Evolutionary conservation across 768 basidiomycete species (phyloP).

Genomic region (Lentinula detonsa): DNA sequence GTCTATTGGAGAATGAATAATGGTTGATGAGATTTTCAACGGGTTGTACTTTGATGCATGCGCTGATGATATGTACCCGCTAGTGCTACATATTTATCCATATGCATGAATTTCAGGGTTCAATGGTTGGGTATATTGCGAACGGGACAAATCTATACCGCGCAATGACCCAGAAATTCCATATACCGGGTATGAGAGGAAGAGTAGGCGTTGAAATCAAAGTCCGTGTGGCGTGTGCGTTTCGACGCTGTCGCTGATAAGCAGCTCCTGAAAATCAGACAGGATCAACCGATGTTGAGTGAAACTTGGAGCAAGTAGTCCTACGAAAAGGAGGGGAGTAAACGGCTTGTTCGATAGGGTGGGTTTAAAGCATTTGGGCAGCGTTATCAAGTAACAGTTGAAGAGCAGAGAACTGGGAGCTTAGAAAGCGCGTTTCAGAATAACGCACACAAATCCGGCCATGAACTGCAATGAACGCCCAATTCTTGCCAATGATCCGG

Average conservation of each 20-base stretch:
- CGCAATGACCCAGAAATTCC: too few relatives aligned
- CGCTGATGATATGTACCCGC: too few relatives aligned
- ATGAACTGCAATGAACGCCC: not conserved
- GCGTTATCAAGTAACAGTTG: not conserved
- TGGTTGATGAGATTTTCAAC: too few relatives aligned
- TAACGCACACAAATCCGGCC: not conserved
- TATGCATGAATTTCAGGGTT: too few relatives aligned
- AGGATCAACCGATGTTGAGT: not conserved
- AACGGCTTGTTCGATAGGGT: not conserved
- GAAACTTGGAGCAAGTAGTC: not conserved
- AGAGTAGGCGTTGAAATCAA: not conserved
- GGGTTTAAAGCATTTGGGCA: not conserved
- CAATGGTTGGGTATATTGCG: too few relatives aligned
- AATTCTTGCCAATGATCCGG: constrained; percentile 1
- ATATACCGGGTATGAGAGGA: too few relatives aligned
- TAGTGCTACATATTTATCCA: too few relatives aligned
- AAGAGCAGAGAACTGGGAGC: not conserved
- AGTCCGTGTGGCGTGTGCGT: not conserved
- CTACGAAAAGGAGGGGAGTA: not conserved
- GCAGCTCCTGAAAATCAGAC: not conserved
- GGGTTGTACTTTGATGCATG: too few relatives aligned
- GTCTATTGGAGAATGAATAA: too few relatives aligned
- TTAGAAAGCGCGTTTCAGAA: not conserved
- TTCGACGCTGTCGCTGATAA: not conserved
- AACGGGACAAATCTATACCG: too few relatives aligned